Base-by-base conservation (phyloP, 1,139 yeast species). In the Candida tetrigidarum region DNA sequence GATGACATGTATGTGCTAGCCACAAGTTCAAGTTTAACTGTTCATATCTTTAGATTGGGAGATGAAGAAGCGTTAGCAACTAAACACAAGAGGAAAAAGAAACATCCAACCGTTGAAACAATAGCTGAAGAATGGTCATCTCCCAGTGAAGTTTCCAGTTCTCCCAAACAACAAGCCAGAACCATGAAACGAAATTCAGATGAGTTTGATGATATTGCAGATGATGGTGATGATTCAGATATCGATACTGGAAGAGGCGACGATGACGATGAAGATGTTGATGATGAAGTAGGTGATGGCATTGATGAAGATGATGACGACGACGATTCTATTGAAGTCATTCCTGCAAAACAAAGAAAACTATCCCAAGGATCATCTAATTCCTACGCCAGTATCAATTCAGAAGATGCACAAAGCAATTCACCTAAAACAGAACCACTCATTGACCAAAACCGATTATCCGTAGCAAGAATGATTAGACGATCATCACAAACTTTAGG, bases 21-120 rank as follows among this genome's bases (percentile, higher is more conserved):
- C 2, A 84, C 96, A 22, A 86, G 96, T 37, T 87, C 97, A 0
- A 89, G 96, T 27, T 96, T 88, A 47, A 93, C 99, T 0, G 96
- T 93, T 11, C 99, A 93, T 62, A 82, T 93, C 18, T 93, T 93
- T 71, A 77, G 91, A 48, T 62, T 86, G 35, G 85, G 87, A 0
- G 83, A 77, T 50, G 83, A 79, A 32, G 84, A 80, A 58, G 74
- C 82, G 0, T 66, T 78, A 41, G 75, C 66, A 33, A 69, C 57
- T 41, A 74, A 72, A 52, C 77, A 71, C 44, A 66, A 62, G 45
- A 58, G 62, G 41, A 69, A 66, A 43, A 56, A 45, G 38, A 53
- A 53, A 37, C 52, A 53, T 45, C 58, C 59, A n/a, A 59, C 52
- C 37, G 58, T 57, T 29, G 66, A 59, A 36, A 62, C 69, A 6